Evolutionary conservation across 225 moss, liverwort and hornwort species (phyloP).

Genomic region (Sphagnum contortum): DNA sequence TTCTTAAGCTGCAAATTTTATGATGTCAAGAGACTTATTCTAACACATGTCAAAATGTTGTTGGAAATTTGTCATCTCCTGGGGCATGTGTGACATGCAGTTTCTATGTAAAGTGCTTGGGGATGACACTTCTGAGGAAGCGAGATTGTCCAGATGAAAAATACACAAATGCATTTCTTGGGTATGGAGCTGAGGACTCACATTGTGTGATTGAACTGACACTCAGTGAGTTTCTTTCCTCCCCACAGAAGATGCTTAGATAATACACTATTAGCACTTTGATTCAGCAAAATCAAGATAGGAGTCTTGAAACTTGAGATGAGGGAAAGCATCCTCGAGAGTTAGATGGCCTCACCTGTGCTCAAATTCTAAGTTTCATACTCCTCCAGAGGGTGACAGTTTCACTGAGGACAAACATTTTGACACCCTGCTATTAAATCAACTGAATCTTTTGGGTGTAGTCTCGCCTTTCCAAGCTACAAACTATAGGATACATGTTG

Average conservation of each 20-base stretch:
- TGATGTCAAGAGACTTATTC: neutral
- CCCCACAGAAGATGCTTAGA: too few relatives aligned
- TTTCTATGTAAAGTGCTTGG: constrained; percentile 29
- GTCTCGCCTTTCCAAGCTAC: too few relatives aligned
- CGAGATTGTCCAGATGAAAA: constrained; percentile 25
- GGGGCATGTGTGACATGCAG: constrained; percentile 4
- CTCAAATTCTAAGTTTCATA: too few relatives aligned
- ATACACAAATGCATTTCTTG: constrained; percentile 25
- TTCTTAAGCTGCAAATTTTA: neutral
- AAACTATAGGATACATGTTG: too few relatives aligned
- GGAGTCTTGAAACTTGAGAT: neutral
- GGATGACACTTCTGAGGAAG: constrained; percentile 36
- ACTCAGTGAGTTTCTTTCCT: constrained; percentile 7
- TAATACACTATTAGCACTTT: neutral
- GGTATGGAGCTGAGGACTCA: constrained; percentile 28
- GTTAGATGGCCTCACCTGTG: too few relatives aligned
- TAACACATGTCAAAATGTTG: neutral
- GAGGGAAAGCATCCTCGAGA: neutral
- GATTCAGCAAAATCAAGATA: neutral
- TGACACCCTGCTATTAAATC: too few relatives aligned
- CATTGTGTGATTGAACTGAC: constrained; percentile 21
- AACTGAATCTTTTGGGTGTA: too few relatives aligned
- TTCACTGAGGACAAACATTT: too few relatives aligned
- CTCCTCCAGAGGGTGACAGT: too few relatives aligned
- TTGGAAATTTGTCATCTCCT: neutral